Evolutionary conservation across 192 early-diverging fungal species (phyloP).

Genomic region (Coemansia sp.): DNA sequence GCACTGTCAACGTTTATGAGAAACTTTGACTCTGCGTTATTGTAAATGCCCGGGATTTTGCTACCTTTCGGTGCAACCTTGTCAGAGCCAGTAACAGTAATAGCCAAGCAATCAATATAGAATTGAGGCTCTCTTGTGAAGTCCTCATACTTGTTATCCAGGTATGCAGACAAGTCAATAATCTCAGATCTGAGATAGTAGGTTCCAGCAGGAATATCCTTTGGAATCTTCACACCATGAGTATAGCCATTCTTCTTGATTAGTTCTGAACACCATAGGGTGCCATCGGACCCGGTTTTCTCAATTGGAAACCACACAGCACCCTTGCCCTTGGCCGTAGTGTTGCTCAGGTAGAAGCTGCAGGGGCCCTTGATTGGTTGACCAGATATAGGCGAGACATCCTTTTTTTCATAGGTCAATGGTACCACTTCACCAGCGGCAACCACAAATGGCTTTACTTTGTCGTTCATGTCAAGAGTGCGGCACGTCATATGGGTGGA

Average conservation of each 20-base stretch:
- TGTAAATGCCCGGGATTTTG: slow-evolving; percentile 3
- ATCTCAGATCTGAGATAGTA: slow-evolving; percentile 1
- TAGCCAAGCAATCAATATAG: neutral
- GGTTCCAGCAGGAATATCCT: neutral
- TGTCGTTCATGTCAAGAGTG: neutral
- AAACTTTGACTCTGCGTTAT: slow-evolving; percentile 3
- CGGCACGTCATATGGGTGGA: neutral
- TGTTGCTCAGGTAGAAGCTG: neutral
- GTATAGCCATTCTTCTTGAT: neutral
- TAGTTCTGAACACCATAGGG: neutral
- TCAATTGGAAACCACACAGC: neutral
- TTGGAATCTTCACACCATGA: neutral
- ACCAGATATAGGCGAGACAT: neutral
- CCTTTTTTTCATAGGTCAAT: neutral
- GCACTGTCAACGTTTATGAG: neutral
- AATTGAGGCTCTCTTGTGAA: neutral
- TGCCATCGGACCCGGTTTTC: neutral
- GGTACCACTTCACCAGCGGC: neutral
- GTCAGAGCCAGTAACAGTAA: neutral
- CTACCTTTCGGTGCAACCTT: neutral
- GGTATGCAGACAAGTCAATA: neutral
- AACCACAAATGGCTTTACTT: neutral
- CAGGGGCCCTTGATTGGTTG: neutral
- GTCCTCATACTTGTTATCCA: neutral
- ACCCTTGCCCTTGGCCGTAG: neutral